Base-by-base conservation (phyloP, 768 basidiomycete species). In the Lyophyllum semitale region DNA sequence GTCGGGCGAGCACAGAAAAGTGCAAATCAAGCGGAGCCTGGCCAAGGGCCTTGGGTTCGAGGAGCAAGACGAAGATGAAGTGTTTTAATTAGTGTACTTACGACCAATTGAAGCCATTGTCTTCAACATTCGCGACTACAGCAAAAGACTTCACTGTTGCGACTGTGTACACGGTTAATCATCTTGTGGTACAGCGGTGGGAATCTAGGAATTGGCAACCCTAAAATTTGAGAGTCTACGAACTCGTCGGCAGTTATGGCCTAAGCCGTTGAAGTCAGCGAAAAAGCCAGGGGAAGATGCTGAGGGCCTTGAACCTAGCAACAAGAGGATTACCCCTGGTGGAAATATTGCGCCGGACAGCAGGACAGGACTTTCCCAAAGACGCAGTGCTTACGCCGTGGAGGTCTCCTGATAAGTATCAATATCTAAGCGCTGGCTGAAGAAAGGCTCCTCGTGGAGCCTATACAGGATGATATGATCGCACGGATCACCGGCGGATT, bases 21-120 rank as follows among this genome's bases (percentile, higher is more conserved):
- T 48, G 30, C 23, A 30, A 11, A 13, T 52, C 18, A 33, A 51
- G 49, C 37, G 55, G 50, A 54, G 35, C 26, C 27, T 55, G 18
- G 43, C 56, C 4, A 30, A 30, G 17, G 51, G 51, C 17, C 54
- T 57, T 11, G 35, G 53, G n/a, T 40, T 59, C 8, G 51, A 54
- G 6, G 57, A 32, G 8, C 32, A 38, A 41, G 60, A 59, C 18
- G 42, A 32, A n/a, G 59, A 64, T 51, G 63, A 62, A 48, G 49
- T 60, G 49, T 60, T 64, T 51, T 64, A 60, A 41, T 13, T 38
- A 17, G n/a, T n/a, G 5, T 23, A 42, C 9, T 6, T 20, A 6
- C 18, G 37, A 41, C 12, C 48, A 20, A 33, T 35, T 29, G 43
- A 26, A 44, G 29, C 18, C 15, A 18, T 38, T 9, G 9, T n/a